These are phyloP conservation scores for Mimosa pudica DNA, from an alignment of 306 rosid genomes.

Conservation along the genomic window DNA sequence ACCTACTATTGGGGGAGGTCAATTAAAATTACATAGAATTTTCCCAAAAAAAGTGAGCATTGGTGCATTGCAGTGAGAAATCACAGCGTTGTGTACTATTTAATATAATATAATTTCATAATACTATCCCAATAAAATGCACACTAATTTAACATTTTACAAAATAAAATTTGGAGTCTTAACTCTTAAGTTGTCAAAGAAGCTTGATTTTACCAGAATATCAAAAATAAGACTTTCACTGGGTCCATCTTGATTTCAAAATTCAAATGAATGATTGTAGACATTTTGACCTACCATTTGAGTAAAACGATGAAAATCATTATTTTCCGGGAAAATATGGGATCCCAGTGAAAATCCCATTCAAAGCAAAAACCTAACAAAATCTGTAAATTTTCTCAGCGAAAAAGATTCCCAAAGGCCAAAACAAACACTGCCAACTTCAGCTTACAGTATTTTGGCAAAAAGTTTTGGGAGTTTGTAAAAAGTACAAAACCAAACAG, in stretches of 20 bases:
- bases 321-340: conserved; percentile 16
- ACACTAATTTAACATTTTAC: neutral
- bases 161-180: neutral
- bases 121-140: neutral
- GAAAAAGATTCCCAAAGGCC: neutral
- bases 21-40: neutral
- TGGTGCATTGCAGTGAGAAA: neutral
- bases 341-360: neutral
- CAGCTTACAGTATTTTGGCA: neutral
- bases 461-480: neutral
- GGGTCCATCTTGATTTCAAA: neutral
- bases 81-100: neutral
- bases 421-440: conserved; percentile 7
- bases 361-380: neutral
- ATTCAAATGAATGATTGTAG: neutral
- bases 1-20: neutral
- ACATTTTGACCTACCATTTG: neutral
- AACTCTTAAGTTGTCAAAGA: neutral
- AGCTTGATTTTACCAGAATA: neutral
- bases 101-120: neutral
- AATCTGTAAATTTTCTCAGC: neutral
- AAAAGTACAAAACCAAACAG: neutral
- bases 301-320: neutral
- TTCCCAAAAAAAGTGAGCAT: neutral
- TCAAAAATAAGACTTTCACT: neutral